phyloP scores from a whole-genome alignment of 1,284 basidiomycete genomes.

The Rhizopogon parksii region DNA sequence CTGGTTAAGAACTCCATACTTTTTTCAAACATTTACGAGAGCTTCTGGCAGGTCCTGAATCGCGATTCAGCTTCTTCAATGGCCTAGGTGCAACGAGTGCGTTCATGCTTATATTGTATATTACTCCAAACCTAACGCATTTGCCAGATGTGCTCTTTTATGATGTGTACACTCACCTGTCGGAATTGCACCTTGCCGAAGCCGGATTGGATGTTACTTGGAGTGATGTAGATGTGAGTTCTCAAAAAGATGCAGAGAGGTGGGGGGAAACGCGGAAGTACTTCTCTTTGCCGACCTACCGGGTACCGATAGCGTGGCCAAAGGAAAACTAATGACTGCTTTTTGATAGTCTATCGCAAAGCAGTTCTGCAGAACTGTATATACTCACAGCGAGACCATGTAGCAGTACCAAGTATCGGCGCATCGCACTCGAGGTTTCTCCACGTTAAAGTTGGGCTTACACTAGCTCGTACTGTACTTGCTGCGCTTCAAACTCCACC shows the following conservation, averaged over 20 bases:
- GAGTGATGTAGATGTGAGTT: slow-evolving; percentile 62
- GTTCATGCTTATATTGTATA: slow-evolving; percentile 8
- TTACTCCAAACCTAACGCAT: not conserved
- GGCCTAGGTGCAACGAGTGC: slow-evolving; percentile 92
- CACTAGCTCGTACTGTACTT: too few species aligned
- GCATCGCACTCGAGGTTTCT: too few species aligned
- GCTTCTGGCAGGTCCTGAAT: slow-evolving; percentile 69
- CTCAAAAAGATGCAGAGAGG: slow-evolving; percentile 37
- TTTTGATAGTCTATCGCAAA: too few species aligned
- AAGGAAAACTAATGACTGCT: slow-evolving; percentile 8
- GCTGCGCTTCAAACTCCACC: too few species aligned
- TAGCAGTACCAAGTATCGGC: too few species aligned
- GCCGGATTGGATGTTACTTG: slow-evolving; percentile 72
- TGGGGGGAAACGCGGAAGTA: slow-evolving; percentile 72
- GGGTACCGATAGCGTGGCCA: slow-evolving; percentile 52
- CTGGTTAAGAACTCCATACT: slow-evolving; percentile 53
- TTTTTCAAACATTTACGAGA: slow-evolving; percentile 86
- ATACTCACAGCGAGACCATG: too few species aligned
- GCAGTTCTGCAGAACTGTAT: too few species aligned
- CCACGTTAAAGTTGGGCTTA: too few species aligned
- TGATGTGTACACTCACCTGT: slow-evolving; percentile 84
- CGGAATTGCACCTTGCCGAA: slow-evolving; percentile 81
- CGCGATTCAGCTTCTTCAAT: slow-evolving; percentile 95
- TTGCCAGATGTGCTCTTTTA: slow-evolving; percentile 75
- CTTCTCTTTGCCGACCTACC: slow-evolving; percentile 62